A percentile compares a stretch with the other conserved stretches of the same genome.
Conservation (phyloP, 2,329 filamentous ascomycete species). For the Xylariaceae sp. region DNA sequence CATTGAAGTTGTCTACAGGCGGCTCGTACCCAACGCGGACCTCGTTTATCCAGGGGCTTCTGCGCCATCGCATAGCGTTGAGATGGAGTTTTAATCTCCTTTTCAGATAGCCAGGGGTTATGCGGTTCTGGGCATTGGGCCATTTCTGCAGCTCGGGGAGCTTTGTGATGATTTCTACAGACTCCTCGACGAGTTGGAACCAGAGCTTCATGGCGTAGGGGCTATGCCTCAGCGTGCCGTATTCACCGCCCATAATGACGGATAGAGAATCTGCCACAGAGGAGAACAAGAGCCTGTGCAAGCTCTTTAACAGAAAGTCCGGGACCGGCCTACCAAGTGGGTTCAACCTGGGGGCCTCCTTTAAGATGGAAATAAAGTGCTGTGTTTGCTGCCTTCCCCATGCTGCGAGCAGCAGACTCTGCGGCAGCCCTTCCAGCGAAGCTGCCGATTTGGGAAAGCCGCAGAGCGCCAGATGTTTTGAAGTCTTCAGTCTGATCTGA, state of each 20-base stretch:
- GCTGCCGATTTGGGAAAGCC: conserved; percentile 13
- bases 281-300: conserved; percentile 74
- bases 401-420: conserved; percentile 15
- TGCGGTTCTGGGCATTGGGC: conserved; percentile 54
- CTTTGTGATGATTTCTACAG: conserved; percentile 63
- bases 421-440: not conserved
- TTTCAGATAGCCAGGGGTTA: conserved; percentile 43
- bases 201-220: conserved; percentile 62
- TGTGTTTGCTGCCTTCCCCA: conserved; percentile 26
- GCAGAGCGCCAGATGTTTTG: conserved; percentile 14
- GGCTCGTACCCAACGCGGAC: conserved; percentile 59
- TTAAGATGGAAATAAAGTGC: conserved; percentile 63
- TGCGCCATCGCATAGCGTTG: conserved; percentile 50
- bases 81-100: conserved; percentile 55
- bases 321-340: conserved; percentile 55
- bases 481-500: conserved; percentile 40
- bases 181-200: conserved; percentile 69
- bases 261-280: conserved; percentile 78
- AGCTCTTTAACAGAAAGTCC: conserved; percentile 66
- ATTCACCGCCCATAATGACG: conserved; percentile 71
- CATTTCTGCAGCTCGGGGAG: conserved; percentile 69
- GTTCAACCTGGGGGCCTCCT: conserved; percentile 57
- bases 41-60: conserved; percentile 66
- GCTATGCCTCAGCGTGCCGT: conserved; percentile 68
- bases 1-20: conserved; percentile 82